Evolutionary conservation across 192 early-diverging fungal genomes (phyloP).

Genomic region (Coemansia sp.): DNA sequence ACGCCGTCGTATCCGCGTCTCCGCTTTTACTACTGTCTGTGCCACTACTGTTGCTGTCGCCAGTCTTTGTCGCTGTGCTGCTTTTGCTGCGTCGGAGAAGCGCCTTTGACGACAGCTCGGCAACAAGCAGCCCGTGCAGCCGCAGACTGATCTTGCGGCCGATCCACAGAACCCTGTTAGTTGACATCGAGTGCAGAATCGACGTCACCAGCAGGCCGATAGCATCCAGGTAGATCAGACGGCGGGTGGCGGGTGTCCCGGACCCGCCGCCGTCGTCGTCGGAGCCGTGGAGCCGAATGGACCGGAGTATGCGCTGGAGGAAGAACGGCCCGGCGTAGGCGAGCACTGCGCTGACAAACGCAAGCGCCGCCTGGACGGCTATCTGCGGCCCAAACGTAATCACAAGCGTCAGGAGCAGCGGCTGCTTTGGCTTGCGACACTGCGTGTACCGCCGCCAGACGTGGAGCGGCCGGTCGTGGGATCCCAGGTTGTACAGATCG

Average conservation of each 20-base stretch:
- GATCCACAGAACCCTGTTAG: constrained; percentile 68
- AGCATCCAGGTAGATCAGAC: constrained; percentile 56
- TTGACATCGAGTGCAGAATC: constrained; percentile 49
- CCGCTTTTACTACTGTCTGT: constrained; percentile 24
- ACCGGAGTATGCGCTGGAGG: constrained; percentile 59
- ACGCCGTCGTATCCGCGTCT: constrained; percentile 40
- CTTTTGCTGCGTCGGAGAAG: constrained; percentile 61
- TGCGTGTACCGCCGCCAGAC: constrained; percentile 37
- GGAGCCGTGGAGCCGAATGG: constrained; percentile 53
- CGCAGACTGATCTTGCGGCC: constrained; percentile 68
- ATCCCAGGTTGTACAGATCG: constrained; percentile 64
- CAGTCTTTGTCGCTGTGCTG: constrained; percentile 21
- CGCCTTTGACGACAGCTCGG: constrained; percentile 70
- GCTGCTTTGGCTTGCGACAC: constrained; percentile 6
- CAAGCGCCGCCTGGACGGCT: constrained; percentile 39
- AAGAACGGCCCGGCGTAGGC: constrained; percentile 61
- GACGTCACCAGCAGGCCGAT: constrained; percentile 62
- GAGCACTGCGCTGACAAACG: constrained; percentile 46
- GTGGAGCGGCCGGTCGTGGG: constrained; percentile 55
- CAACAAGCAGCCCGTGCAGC: constrained; percentile 61
- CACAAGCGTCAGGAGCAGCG: constrained; percentile 42
- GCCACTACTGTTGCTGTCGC: constrained; percentile 25
- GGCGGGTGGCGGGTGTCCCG: neutral
- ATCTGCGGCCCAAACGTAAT: constrained; percentile 53
- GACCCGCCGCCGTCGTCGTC: neutral